Percentiles rank a stretch among this genome's conserved stretches.
Conservation (phyloP, 495 filamentous ascomycete genomes). For the Immersiella caudata region DNA sequence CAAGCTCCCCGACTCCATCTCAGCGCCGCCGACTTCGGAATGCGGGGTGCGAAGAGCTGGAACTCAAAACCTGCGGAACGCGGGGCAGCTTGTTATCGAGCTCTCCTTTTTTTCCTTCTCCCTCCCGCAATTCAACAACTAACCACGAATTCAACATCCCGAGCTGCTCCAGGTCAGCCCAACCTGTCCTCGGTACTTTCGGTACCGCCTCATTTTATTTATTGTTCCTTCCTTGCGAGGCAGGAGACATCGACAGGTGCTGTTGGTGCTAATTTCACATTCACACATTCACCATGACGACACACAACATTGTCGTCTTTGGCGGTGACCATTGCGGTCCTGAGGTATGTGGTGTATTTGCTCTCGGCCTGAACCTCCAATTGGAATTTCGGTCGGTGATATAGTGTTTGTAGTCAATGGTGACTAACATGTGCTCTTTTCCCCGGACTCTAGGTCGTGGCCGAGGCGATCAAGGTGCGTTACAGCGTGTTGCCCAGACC, state of each 20-base stretch:
- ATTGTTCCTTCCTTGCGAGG: too few relatives aligned
- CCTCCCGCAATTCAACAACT: not conserved
- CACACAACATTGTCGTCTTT: slow-evolving; percentile 68
- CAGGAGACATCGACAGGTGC: not conserved
- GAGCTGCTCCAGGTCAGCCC: too few relatives aligned
- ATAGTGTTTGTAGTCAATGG: too few relatives aligned
- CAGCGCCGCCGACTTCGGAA: slow-evolving; percentile 18
- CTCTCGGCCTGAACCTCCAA: too few relatives aligned
- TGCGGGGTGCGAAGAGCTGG: slow-evolving; percentile 19
- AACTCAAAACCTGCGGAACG: slow-evolving; percentile 20
- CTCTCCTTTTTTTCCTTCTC: slow-evolving; percentile 8
- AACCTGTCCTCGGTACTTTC: too few relatives aligned
- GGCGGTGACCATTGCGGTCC: slow-evolving; percentile 93
- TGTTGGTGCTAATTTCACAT: not conserved
- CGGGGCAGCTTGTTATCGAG: slow-evolving; percentile 10
- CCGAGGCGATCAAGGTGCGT: slow-evolving; percentile 83
- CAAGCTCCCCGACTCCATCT: slow-evolving; percentile 8
- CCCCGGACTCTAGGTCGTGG: slow-evolving; percentile 43
- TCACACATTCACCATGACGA: slow-evolving; percentile 43
- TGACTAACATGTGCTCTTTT: not conserved
- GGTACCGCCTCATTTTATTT: too few relatives aligned
- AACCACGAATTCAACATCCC: too few relatives aligned
- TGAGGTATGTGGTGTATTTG: slow-evolving; percentile 62
- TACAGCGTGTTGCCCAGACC: not conserved
- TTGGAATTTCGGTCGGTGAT: too few relatives aligned